Percentiles rank a stretch among this genome's conserved stretches.
phyloP scores from a whole-genome alignment of 495 filamentous ascomycete species.

The Penicillium salamii region DNA sequence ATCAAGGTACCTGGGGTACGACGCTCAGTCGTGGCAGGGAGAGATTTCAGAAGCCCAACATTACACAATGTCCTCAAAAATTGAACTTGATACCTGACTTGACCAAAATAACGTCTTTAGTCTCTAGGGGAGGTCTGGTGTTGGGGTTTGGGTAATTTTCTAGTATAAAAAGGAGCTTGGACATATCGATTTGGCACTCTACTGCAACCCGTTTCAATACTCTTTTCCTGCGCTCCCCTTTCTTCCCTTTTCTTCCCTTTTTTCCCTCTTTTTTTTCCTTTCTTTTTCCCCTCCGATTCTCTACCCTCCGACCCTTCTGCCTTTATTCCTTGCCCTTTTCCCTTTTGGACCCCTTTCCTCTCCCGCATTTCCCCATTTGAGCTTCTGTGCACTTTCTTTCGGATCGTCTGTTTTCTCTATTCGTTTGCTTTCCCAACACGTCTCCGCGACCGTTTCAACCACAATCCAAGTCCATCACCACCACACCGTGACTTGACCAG shows the following conservation, averaged over 20 bases:
- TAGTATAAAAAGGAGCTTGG: neutral
- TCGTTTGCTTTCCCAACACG: neutral
- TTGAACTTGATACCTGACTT: too few species aligned
- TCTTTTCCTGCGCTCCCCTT: neutral
- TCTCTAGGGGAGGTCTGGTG: too few species aligned
- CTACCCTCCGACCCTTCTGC: neutral
- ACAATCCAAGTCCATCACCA: neutral
- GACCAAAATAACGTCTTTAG: too few species aligned
- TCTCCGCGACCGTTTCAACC: neutral
- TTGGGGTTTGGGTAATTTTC: neutral
- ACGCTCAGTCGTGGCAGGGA: too few species aligned
- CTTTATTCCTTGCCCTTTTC: slow-evolving; percentile 1
- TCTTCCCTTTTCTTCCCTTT: slow-evolving; percentile 9
- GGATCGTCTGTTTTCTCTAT: neutral
- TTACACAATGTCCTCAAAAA: too few species aligned
- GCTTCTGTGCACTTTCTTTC: slow-evolving; percentile 36
- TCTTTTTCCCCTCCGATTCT: slow-evolving; percentile 13
- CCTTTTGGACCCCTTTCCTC: slow-evolving; percentile 7
- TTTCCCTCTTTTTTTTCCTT: slow-evolving; percentile 12
- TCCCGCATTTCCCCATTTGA: slow-evolving; percentile 9
- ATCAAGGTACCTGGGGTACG: too few species aligned
- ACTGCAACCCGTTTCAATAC: neutral
- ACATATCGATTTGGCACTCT: neutral
- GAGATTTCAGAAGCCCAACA: too few species aligned
- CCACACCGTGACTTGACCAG: neutral